These are phyloP conservation scores for Dentipellis fragilis DNA, from an alignment of 768 basidiomycete species.

Conservation along the genomic window DNA sequence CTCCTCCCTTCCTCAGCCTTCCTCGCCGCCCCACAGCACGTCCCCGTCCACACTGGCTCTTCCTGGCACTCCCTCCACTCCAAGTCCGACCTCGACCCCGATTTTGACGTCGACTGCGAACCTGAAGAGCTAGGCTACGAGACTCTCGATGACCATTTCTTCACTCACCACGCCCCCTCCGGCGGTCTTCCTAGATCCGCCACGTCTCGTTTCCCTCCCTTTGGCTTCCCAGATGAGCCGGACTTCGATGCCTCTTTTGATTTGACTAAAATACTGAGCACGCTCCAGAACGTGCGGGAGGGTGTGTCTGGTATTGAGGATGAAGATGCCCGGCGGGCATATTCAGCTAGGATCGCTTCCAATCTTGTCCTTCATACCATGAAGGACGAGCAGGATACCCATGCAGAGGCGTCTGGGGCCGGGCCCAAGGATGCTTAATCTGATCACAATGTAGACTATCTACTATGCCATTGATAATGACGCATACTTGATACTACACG, in stretches of 20 bases:
- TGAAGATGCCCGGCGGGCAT: conserved; percentile 8
- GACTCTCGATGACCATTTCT: conserved; percentile 9
- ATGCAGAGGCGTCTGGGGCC: background rate
- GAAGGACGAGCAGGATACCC: conserved; percentile 1
- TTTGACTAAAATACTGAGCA: conserved; percentile 5
- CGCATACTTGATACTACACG: background rate
- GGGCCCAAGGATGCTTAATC: background rate
- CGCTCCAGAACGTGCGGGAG: conserved; percentile 7
- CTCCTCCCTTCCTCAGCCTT: background rate
- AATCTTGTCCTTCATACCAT: conserved; percentile 11
- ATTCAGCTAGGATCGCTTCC: conserved; percentile 10
- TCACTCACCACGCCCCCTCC: conserved; percentile 2
- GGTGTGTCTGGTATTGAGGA: conserved; percentile 11
- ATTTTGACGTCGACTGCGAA: conserved; percentile 22
- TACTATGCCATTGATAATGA: background rate
- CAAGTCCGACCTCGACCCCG: conserved; percentile 32
- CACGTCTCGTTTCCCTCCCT: background rate
- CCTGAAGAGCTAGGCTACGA: conserved; percentile 5
- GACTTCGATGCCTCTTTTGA: conserved; percentile 6
- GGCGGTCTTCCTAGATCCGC: background rate
- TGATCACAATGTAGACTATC: background rate
- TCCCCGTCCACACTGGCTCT: conserved; percentile 19
- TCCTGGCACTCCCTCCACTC: conserved; percentile 48
- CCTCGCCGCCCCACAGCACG: conserved; percentile 9
- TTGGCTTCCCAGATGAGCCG: background rate